phyloP scores from a whole-genome alignment of 1,284 basidiomycete species.

The Peniophora sp. region DNA sequence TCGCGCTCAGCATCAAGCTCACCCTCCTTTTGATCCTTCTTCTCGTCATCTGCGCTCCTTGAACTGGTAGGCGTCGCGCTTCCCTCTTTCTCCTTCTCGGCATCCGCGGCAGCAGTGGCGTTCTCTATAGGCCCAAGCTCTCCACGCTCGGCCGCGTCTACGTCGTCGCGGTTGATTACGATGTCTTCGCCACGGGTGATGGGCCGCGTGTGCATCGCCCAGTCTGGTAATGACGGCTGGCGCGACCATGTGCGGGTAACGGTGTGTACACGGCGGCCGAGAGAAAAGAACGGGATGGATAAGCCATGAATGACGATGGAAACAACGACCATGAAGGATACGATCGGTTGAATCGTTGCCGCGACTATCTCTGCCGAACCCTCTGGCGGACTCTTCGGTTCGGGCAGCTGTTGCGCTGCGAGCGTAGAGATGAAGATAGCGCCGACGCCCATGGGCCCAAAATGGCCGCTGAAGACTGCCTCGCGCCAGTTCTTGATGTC shows the following conservation, averaged over 20 bases:
- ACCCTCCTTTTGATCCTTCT: constrained; percentile 6
- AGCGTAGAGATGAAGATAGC: constrained; percentile 91
- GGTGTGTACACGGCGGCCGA: constrained; percentile 82
- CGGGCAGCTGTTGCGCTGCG: constrained; percentile 64
- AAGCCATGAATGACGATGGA: constrained; percentile 86
- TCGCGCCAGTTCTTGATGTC: constrained; percentile 88
- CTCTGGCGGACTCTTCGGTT: constrained; percentile 42
- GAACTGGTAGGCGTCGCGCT: constrained; percentile 17
- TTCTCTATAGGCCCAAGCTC: constrained; percentile 27
- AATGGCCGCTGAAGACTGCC: constrained; percentile 86
- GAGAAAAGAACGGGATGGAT: constrained; percentile 89
- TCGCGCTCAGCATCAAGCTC: constrained; percentile 16
- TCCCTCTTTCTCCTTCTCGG: constrained; percentile 11
- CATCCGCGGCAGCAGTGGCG: constrained; percentile 7
- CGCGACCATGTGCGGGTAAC: constrained; percentile 76
- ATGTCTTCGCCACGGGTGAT: constrained; percentile 66
- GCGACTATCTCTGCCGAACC: constrained; percentile 62
- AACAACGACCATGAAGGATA: constrained; percentile 85
- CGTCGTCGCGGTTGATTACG: constrained; percentile 72
- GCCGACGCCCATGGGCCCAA: constrained; percentile 88
- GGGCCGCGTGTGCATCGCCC: constrained; percentile 72
- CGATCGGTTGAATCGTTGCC: constrained; percentile 80
- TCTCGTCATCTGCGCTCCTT: constrained; percentile 1
- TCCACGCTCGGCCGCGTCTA: constrained; percentile 38
- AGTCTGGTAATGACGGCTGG: constrained; percentile 35